phyloP scores from a whole-genome alignment of 164 flowering plant genomes.

The Stephania cephalantha region DNA sequence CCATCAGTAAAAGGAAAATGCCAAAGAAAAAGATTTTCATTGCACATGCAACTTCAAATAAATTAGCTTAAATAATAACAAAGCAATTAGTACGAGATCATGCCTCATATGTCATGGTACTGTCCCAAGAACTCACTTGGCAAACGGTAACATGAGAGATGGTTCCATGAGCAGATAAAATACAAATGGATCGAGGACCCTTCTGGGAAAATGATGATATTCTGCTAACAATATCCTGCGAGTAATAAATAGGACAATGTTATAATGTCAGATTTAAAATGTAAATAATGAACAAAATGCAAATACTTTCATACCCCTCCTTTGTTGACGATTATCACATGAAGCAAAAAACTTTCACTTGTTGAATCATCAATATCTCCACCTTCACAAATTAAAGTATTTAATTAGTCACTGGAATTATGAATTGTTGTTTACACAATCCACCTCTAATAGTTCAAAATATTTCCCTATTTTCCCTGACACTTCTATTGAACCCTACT shows the following conservation, averaged over 20 bases:
- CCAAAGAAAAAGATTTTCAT: too few relatives aligned
- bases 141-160: constrained; percentile 65
- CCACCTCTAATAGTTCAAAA: neutral
- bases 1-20: too few relatives aligned
- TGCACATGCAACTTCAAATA: too few relatives aligned
- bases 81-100: neutral
- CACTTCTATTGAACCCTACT: neutral
- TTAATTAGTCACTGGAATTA: neutral
- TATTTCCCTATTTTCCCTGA: neutral
- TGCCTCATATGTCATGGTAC: constrained; percentile 56
- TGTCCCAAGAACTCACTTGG: constrained; percentile 59
- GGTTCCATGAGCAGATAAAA: constrained; percentile 74
- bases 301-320: constrained; percentile 49
- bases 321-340: constrained; percentile 45
- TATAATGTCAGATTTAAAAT: neutral
- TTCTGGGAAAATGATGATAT: constrained; percentile 42
- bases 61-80: neutral
- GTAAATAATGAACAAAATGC: neutral
- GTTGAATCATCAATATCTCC: constrained; percentile 15
- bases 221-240: constrained; percentile 60
- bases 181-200: constrained; percentile 53
- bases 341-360: constrained; percentile 58
- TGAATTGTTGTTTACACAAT: neutral
- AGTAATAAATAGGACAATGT: constrained; percentile 1
- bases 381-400: constrained; percentile 14